A percentile compares a stretch with the other conserved stretches of the same genome.
Evolutionary conservation across 108 stramenopile species (phyloP).

Genomic region (Aurantiochytrium sp.): DNA sequence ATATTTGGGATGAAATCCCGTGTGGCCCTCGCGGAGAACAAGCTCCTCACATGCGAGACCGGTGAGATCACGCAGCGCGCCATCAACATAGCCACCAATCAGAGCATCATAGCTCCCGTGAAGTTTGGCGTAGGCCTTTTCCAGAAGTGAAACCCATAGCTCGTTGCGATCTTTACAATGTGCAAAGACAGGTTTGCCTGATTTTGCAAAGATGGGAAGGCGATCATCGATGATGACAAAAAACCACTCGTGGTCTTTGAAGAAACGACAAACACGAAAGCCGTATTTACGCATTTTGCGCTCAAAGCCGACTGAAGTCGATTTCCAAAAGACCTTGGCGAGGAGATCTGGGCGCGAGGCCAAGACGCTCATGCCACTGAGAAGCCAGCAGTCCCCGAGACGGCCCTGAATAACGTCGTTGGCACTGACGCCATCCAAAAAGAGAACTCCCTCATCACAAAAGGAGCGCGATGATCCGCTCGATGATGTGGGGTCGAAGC

Average conservation of each 20-base stretch:
- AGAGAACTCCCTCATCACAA: constrained; percentile 14
- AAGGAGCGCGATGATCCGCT: neutral
- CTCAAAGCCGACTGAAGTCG: neutral
- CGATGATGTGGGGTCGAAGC: no score
- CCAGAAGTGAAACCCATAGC: constrained; percentile 36
- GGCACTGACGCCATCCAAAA: constrained; percentile 28
- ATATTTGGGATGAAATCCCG: neutral
- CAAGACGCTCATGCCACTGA: neutral
- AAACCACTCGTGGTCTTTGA: constrained; percentile 32
- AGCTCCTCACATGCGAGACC: constrained; percentile 20
- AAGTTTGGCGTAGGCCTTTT: constrained; percentile 43
- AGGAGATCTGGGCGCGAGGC: neutral
- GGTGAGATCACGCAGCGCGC: constrained; percentile 38
- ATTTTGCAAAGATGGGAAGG: constrained; percentile 23
- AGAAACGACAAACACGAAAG: constrained; percentile 31
- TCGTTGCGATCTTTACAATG: constrained; percentile 22
- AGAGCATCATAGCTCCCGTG: constrained; percentile 26
- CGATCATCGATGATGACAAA: constrained; percentile 31
- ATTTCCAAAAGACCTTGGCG: neutral
- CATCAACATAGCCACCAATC: constrained; percentile 23
- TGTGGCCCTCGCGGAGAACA: neutral
- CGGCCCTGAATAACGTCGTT: constrained; percentile 22
- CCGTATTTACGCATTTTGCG: constrained; percentile 27
- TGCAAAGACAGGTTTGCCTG: neutral
- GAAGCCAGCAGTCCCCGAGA: constrained; percentile 28